Conservation (phyloP, 2,329 filamentous ascomycete species). For the Orbilia javanica region DNA sequence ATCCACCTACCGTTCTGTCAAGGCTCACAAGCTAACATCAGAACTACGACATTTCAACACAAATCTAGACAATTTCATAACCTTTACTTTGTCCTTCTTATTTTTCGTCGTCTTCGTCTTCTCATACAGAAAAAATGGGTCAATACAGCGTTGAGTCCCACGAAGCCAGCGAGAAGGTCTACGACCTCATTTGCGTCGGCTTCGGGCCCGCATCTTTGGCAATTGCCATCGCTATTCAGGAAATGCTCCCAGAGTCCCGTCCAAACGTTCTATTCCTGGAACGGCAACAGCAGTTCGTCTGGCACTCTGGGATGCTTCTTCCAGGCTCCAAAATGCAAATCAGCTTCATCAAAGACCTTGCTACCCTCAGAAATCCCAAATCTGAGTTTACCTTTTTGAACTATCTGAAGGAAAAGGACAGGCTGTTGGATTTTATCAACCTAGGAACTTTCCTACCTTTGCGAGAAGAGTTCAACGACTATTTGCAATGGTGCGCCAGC, state of each 20-base stretch:
- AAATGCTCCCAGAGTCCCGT: slow-evolving; percentile 72
- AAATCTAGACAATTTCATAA: slow-evolving; percentile 18
- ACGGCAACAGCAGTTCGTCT: slow-evolving; percentile 83
- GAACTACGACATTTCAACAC: slow-evolving; percentile 45
- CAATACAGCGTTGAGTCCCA: slow-evolving; percentile 39
- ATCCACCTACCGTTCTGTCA: background rate
- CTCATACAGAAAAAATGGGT: slow-evolving; percentile 41
- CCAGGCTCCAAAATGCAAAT: slow-evolving; percentile 97
- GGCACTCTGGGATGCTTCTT: slow-evolving; percentile 96
- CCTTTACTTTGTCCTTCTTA: background rate
- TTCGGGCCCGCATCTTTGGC: slow-evolving; percentile 93
- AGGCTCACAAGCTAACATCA: slow-evolving; percentile 10
- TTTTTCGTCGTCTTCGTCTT: background rate
- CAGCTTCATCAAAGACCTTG: slow-evolving; percentile 95
- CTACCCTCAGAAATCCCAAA: slow-evolving; percentile 85
- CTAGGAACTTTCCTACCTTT: slow-evolving; percentile 88
- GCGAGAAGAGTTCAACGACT: slow-evolving; percentile 91
- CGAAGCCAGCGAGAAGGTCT: slow-evolving; percentile 68
- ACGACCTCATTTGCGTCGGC: slow-evolving; percentile 89
- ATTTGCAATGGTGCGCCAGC: slow-evolving; percentile 89
- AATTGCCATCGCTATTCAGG: slow-evolving; percentile 88
- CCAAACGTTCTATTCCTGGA: slow-evolving; percentile 89
- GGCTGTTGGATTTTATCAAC: slow-evolving; percentile 93
- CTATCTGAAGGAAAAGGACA: slow-evolving; percentile 83
- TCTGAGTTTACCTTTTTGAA: slow-evolving; percentile 96